Base-by-base conservation (phyloP, 352 stramenopile species). In the Phytophthora chlamydospora region DNA sequence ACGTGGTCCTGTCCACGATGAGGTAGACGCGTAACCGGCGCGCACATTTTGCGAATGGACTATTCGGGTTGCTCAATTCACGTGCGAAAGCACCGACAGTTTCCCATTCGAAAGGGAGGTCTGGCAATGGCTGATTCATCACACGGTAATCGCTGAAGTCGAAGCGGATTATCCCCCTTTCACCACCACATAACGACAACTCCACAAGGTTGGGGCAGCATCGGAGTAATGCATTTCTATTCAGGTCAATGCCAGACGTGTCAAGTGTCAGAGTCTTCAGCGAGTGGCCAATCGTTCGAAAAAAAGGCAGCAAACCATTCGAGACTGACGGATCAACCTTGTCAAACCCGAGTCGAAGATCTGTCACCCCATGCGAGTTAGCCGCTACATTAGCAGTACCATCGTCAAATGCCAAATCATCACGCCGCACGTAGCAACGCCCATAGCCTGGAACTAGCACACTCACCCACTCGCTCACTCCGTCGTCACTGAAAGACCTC, bases 121-220 rank as follows among this genome's bases (percentile, higher is more conserved):
- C 34, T 4, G 58, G 58, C 27, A 66, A 12, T 9, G 29, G 34
- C 17, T 41, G 12, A 6, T 57, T 62, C 2, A n/a, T 67, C 14
- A 32, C 36, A 9, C 14, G 51, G 32, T 52, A 57, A 29, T 57
- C 50, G 8, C 44, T 67, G 36, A 67, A 62, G 33, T 67, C 21
- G 7, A 67, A 21, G 3, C 39, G 50, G 33, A 68, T 27, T 12
- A 58, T 36, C 13, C 44, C 35, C 4, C 46, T 49, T 3, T 47
- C 17, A 11, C 46, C 38, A 31, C 38, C 57, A 44, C 40, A 55
- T 0, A 66, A 11, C 13, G 17, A 41, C 41, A 66, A 55, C 16
- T 66, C 47, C 42, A 44, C 33, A 24, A 66, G 17, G 5, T 66
- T 60, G 6, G 58, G 48, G 12, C 47, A 66, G 4, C 19, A 38